Percentiles rank a stretch among this genome's conserved stretches.
Evolutionary conservation across 805 yeast species (phyloP).

Genomic region (Millerozyma miso): DNA sequence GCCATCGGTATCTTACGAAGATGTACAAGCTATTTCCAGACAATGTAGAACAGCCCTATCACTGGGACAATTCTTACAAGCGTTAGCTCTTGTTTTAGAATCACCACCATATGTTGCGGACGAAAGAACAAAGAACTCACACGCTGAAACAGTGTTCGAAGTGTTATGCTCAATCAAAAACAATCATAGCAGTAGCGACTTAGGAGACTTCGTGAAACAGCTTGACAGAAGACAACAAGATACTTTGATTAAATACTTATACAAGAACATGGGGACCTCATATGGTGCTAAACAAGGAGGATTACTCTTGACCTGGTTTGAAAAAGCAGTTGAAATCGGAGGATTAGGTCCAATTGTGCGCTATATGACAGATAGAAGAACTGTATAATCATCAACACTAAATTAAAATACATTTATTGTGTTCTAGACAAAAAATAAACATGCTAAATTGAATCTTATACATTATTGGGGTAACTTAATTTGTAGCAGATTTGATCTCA

Average conservation of each 20-base stretch:
- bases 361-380: slow-evolving; percentile 79
- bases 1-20: slow-evolving; percentile 41
- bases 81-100: slow-evolving; percentile 58
- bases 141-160: slow-evolving; percentile 55
- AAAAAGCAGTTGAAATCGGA: slow-evolving; percentile 74
- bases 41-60: slow-evolving; percentile 61
- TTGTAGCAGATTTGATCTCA: background rate
- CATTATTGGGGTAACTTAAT: background rate
- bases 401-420: background rate
- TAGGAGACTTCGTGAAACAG: slow-evolving; percentile 53
- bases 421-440: background rate
- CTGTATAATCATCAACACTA: slow-evolving; percentile 41
- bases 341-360: slow-evolving; percentile 90
- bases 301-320: slow-evolving; percentile 83
- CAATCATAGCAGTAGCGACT: slow-evolving; percentile 64
- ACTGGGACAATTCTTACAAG: slow-evolving; percentile 67
- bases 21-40: slow-evolving; percentile 50
- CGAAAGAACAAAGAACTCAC: slow-evolving; percentile 46
- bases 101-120: slow-evolving; percentile 83
- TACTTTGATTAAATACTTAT: slow-evolving; percentile 75
- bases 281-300: slow-evolving; percentile 87
- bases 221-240: slow-evolving; percentile 68
- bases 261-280: slow-evolving; percentile 75
- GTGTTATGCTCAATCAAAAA: slow-evolving; percentile 49
- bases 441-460: background rate